Evolutionary conservation across 768 basidiomycete species (phyloP).

Genomic region (Macrolepiota albuminosa): DNA sequence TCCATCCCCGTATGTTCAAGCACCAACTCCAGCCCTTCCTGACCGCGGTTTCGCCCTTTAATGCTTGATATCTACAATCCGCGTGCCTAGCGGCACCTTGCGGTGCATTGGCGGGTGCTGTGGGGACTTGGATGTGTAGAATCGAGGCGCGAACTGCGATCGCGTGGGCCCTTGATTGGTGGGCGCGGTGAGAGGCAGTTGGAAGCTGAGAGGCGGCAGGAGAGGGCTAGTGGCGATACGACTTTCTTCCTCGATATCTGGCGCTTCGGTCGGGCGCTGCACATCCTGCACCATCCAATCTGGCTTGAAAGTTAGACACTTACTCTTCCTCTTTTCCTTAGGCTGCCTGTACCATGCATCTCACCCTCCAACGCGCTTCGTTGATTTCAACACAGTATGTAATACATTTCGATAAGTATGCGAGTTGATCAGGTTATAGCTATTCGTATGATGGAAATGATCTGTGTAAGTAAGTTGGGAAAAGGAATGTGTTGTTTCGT

Average conservation of each 20-base stretch:
- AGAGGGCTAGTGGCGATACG: not conserved
- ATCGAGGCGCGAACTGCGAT: not conserved
- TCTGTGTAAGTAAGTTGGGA: not conserved
- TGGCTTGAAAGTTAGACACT: no score
- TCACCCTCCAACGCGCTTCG: not conserved
- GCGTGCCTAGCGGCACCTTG: conserved; percentile 6
- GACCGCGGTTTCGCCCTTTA: conserved; percentile 4
- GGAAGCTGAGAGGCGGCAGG: conserved; percentile 3
- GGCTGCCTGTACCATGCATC: not conserved
- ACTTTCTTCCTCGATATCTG: conserved; percentile 6
- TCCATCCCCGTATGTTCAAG: conserved; percentile 9
- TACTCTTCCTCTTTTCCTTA: not conserved
- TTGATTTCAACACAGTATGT: not conserved
- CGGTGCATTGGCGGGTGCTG: conserved; percentile 5
- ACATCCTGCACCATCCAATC: conserved; percentile 14
- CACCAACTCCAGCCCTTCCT: not conserved
- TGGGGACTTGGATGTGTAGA: not conserved
- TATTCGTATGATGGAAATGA: not conserved
- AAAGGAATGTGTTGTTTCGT: not conserved
- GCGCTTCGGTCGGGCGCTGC: not conserved
- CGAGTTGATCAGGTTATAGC: not conserved
- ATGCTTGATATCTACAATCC: conserved; percentile 10
- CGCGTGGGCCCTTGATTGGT: not conserved
- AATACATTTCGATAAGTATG: not conserved
- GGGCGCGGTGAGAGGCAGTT: not conserved